These are phyloP conservation scores for Candida quercuum DNA, from an alignment of 805 yeast genomes.

Conservation along the genomic window DNA sequence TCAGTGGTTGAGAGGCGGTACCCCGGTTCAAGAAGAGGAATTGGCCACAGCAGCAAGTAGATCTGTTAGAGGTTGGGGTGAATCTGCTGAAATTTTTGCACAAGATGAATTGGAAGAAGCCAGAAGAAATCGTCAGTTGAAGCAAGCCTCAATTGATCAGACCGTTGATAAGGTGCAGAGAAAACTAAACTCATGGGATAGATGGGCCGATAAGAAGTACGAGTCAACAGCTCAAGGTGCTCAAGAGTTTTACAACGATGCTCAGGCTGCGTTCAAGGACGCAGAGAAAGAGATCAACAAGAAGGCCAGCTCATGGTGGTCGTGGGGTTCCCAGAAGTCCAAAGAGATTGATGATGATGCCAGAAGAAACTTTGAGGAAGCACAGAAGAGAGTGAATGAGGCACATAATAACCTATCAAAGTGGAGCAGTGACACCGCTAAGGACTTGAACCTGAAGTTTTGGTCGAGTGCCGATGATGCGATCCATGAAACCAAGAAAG, in stretches of 20 bases:
- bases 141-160: slow-evolving; percentile 4
- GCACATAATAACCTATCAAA: slow-evolving; percentile 15
- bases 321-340: slow-evolving; percentile 33
- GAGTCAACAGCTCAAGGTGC: slow-evolving; percentile 22
- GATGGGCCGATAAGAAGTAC: slow-evolving; percentile 22
- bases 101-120: slow-evolving; percentile 31
- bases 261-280: slow-evolving; percentile 25
- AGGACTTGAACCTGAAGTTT: slow-evolving; percentile 22
- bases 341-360: slow-evolving; percentile 29
- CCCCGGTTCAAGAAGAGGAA: slow-evolving; percentile 25
- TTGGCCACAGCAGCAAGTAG: slow-evolving; percentile 30
- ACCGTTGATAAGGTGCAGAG: slow-evolving; percentile 2
- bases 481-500: slow-evolving; percentile 20
- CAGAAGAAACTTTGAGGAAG: slow-evolving; percentile 25
- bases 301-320: slow-evolving; percentile 30
- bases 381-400: slow-evolving; percentile 15
- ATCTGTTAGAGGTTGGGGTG: slow-evolving; percentile 43
- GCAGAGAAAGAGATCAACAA: slow-evolving; percentile 30
- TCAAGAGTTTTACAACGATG: slow-evolving; percentile 25
- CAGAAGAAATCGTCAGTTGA: slow-evolving; percentile 2
- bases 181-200: slow-evolving; percentile 15
- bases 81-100: slow-evolving; percentile 37
- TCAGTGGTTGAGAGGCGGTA: slow-evolving; percentile 23
- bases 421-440: slow-evolving; percentile 22
- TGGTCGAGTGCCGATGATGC: slow-evolving; percentile 28